Evolutionary conservation across 2,329 filamentous ascomycete species (phyloP).

Genomic region (Fusarium compactum): DNA sequence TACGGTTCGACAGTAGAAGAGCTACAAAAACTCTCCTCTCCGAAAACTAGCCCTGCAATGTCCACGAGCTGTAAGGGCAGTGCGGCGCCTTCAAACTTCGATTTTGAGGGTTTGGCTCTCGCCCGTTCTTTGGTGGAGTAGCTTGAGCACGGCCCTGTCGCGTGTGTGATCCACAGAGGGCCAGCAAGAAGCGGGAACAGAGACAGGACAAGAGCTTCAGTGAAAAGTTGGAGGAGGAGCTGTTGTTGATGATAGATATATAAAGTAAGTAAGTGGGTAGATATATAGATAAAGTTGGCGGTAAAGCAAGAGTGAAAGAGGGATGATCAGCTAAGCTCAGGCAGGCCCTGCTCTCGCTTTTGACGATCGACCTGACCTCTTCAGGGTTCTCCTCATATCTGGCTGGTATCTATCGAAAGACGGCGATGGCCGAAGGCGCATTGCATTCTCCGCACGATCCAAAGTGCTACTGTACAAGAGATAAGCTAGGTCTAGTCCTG

Average conservation of each 20-base stretch:
- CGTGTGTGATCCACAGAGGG: conserved; percentile 41
- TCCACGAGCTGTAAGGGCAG: conserved; percentile 31
- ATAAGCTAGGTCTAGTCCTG: conserved; percentile 43
- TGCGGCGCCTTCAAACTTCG: conserved; percentile 28
- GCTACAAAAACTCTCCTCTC: conserved; percentile 10
- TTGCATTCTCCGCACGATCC: conserved; percentile 39
- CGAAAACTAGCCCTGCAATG: conserved; percentile 43
- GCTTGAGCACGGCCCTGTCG: conserved; percentile 41
- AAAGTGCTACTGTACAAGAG: conserved; percentile 35
- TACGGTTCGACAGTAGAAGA: conserved; percentile 1
- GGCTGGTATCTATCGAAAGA: conserved; percentile 35
- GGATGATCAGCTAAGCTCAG: conserved; percentile 18
- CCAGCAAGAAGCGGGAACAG: conserved; percentile 33
- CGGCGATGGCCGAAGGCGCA: conserved; percentile 30
- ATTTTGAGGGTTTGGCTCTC: conserved; percentile 38
- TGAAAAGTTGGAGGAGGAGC: conserved; percentile 7
- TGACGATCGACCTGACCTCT: conserved; percentile 35
- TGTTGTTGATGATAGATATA: background rate
- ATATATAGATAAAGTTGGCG: background rate
- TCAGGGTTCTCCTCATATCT: conserved; percentile 41
- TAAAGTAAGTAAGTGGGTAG: background rate
- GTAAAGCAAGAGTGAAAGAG: conserved; percentile 14
- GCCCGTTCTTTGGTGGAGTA: conserved; percentile 39
- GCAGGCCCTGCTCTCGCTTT: conserved; percentile 31
- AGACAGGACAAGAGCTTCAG: conserved; percentile 26